Evolutionary conservation across 768 basidiomycete genomes (phyloP).

Genomic region (Coprinopsis strossmayeri): DNA sequence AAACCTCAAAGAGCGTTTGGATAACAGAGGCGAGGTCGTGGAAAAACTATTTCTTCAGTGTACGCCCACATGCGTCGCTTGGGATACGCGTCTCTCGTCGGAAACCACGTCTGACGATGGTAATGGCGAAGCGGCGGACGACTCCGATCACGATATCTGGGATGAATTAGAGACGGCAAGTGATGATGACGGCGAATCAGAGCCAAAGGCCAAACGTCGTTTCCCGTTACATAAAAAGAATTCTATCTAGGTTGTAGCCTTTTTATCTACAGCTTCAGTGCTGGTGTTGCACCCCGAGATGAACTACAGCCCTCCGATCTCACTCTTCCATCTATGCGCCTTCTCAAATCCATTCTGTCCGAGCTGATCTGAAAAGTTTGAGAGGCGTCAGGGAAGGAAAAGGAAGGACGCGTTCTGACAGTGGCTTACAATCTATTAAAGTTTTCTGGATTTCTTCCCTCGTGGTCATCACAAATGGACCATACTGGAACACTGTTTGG

Average conservation of each 20-base stretch:
- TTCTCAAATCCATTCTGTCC: slow-evolving; percentile 88
- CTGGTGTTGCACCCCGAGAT: too few relatives aligned
- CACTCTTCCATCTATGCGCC: slow-evolving; percentile 80
- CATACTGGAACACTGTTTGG: slow-evolving; percentile 83
- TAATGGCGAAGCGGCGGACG: slow-evolving; percentile 41
- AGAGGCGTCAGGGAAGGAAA: not conserved
- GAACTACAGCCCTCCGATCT: slow-evolving; percentile 49
- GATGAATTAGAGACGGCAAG: slow-evolving; percentile 51
- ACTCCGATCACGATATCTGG: slow-evolving; percentile 63
- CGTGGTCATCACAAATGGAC: slow-evolving; percentile 83
- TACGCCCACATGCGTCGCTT: slow-evolving; percentile 55
- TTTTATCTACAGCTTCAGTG: not conserved
- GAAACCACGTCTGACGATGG: slow-evolving; percentile 12
- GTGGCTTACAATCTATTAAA: slow-evolving; percentile 73
- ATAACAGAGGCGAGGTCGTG: slow-evolving; percentile 52
- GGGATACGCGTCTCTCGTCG: slow-evolving; percentile 36
- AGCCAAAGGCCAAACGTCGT: slow-evolving; percentile 11
- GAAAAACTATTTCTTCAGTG: slow-evolving; percentile 60
- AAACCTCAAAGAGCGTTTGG: slow-evolving; percentile 41
- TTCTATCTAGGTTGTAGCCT: not conserved
- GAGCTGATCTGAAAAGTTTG: slow-evolving; percentile 45
- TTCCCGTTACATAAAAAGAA: not conserved
- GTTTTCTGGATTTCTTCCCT: slow-evolving; percentile 78
- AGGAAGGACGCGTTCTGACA: not conserved
- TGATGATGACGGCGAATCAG: slow-evolving; percentile 9